Base-by-base conservation (phyloP, 2,329 filamentous ascomycete species). In the Calonectria multiphialidica region DNA sequence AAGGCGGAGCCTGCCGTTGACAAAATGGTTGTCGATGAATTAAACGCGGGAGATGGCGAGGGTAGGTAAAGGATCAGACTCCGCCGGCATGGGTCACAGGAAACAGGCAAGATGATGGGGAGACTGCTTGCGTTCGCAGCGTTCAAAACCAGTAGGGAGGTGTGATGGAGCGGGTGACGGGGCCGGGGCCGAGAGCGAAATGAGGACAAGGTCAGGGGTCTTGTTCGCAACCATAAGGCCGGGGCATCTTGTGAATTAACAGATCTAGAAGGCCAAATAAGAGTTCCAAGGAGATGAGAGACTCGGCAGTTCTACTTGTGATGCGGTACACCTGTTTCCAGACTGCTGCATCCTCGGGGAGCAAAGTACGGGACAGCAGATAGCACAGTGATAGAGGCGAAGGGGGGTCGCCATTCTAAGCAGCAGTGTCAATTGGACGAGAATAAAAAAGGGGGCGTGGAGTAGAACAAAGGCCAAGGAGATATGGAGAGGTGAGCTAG, bases 161-260 rank as follows among this genome's bases (percentile, higher is more conserved):
- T 76, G 75, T 79, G 75, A 76, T 77, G 76, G 70, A 78, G 77
- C 76, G 77, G 77, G 74, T 77, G 74, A 79, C 70, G 77, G 77
- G 76, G 77, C 76, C 77, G 77, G 73, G 73, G 69, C 76, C 68
- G 74, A 77, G 76, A 79, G 73, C 77, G 77, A 79, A 79, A 79
- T 79, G 77, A 79, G 74, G 73, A 71, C 63, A 73, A 70, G 76
- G 70, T 75, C 65, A 77, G 74, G 77, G 72, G 76, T 68, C 57
- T 49, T 63, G 75, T 74, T 79, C 73, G 73, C 76, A 79, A 79
- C 77, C 77, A 75, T 53, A 74, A 74, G 73, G 74, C 76, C 72
- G 77, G 77, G 77, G 77, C 74, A 76, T 76, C 70, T 77, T 72
- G 49, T 37, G 70, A 62, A 76, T 79, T 71, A 73, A 75, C 71